phyloP scores from a whole-genome alignment of 2,329 filamentous ascomycete species.

The Stemphylium vesicarium region DNA sequence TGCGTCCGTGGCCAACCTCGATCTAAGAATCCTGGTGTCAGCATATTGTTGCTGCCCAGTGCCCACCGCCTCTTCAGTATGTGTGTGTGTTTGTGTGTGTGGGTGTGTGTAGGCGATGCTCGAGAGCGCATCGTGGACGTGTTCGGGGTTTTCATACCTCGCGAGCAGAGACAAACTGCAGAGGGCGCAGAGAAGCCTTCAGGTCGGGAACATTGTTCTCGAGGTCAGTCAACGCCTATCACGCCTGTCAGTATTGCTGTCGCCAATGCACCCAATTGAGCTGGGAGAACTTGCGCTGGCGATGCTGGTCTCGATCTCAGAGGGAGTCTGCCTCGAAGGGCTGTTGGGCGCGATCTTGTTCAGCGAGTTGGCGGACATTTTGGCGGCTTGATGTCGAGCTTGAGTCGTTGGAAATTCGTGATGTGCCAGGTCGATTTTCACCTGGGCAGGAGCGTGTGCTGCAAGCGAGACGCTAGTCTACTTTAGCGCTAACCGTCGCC shows the following conservation, averaged over 20 bases:
- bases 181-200: conserved; percentile 91
- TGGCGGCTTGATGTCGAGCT: conserved; percentile 52
- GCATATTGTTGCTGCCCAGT: conserved; percentile 60
- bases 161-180: conserved; percentile 98
- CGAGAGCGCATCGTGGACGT: conserved; percentile 35
- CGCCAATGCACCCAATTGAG: conserved; percentile 7
- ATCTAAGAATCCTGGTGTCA: conserved; percentile 75
- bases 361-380: conserved; percentile 67
- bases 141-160: conserved; percentile 77
- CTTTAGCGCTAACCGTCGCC: conserved; percentile 6
- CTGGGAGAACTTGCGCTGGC: conserved; percentile 73
- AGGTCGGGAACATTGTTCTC: conserved; percentile 99
- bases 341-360: conserved; percentile 99
- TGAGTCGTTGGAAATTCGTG: conserved; percentile 30
- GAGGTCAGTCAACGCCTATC: conserved; percentile 83
- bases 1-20: conserved; percentile 99
- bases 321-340: conserved; percentile 93
- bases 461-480: conserved; percentile 12
- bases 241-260: conserved; percentile 24
- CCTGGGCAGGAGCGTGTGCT: conserved; percentile 1
- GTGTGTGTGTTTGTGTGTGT: conserved; percentile 22
- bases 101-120: conserved; percentile 34
- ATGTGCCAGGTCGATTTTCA: conserved; percentile 4
- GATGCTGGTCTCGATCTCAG: conserved; percentile 96
- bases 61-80: conserved; percentile 61